Conservation (phyloP, 805 yeast species). For the Candida quercuum region DNA sequence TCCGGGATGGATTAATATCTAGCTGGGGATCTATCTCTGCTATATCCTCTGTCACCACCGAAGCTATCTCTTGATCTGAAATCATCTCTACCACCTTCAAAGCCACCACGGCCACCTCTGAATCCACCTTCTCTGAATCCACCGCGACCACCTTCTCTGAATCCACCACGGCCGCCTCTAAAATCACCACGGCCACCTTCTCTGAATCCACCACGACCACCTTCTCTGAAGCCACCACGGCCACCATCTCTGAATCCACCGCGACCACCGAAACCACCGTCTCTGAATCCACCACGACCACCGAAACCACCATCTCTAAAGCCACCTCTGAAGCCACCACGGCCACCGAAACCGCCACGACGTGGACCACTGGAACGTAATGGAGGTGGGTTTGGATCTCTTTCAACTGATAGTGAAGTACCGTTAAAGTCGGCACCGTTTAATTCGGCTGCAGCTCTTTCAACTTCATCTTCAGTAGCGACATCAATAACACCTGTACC, state of each 20-base stretch:
- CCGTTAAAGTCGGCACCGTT: constrained; percentile 73
- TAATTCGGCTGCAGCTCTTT: constrained; percentile 65
- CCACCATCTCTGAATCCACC: constrained; percentile 41
- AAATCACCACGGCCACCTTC: constrained; percentile 35
- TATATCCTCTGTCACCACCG: constrained; percentile 32
- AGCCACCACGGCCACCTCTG: constrained; percentile 36
- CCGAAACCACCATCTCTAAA: constrained; percentile 29
- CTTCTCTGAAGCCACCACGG: constrained; percentile 30
- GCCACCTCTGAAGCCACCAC: constrained; percentile 31
- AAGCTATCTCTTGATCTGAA: constrained; percentile 10
- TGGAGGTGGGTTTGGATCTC: constrained; percentile 57
- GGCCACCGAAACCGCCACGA: constrained; percentile 32
- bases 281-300: constrained; percentile 33
- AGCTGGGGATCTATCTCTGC: constrained; percentile 73
- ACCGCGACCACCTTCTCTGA: constrained; percentile 34
- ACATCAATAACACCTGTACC: constrained; percentile 43
- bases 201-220: constrained; percentile 32
- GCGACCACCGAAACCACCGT: constrained; percentile 36
- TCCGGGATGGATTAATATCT: constrained; percentile 46
- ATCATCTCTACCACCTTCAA: constrained; percentile 38
- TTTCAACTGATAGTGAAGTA: constrained; percentile 64
- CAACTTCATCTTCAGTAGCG: constrained; percentile 66
- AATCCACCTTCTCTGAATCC: constrained; percentile 33
- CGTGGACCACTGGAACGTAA: constrained; percentile 27
- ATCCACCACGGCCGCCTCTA: constrained; percentile 26